Evolutionary conservation across 2,329 filamentous ascomycete genomes (phyloP).

Genomic region (Colletotrichum theobromicola): DNA sequence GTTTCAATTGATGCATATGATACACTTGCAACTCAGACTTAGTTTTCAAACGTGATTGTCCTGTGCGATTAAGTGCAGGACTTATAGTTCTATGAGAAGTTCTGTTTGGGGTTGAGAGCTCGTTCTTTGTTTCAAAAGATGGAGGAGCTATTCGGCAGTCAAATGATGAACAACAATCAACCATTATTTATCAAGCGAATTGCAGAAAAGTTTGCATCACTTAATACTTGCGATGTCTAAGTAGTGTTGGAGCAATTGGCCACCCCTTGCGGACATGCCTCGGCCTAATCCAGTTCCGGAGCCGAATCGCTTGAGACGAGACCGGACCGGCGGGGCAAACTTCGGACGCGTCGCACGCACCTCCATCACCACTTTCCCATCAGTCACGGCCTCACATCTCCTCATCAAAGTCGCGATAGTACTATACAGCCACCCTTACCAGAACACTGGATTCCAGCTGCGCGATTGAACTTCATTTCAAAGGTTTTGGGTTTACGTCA

Average conservation of each 20-base stretch:
- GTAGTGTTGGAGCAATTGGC: not conserved
- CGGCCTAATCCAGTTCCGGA: constrained; percentile 2
- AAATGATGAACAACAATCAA: too few species aligned
- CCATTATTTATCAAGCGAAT: not conserved
- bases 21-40: too few species aligned
- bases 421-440: not conserved
- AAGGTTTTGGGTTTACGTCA: not conserved
- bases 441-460: not conserved
- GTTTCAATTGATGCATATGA: too few species aligned
- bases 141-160: too few species aligned
- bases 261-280: not conserved
- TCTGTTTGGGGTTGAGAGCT: too few species aligned
- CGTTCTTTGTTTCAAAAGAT: too few species aligned
- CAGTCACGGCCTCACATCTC: not conserved
- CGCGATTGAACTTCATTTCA: not conserved
- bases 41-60: too few species aligned
- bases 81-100: too few species aligned
- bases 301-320: not conserved
- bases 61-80: too few species aligned
- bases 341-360: not conserved
- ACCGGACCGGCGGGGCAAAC: not conserved
- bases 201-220: not conserved
- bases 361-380: not conserved
- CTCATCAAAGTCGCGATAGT: not conserved
- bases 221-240: not conserved